A percentile compares a stretch with the other conserved stretches of the same genome.
Evolutionary conservation across 2,329 filamentous ascomycete species (phyloP).

Genomic region (Penicillium frequentans): DNA sequence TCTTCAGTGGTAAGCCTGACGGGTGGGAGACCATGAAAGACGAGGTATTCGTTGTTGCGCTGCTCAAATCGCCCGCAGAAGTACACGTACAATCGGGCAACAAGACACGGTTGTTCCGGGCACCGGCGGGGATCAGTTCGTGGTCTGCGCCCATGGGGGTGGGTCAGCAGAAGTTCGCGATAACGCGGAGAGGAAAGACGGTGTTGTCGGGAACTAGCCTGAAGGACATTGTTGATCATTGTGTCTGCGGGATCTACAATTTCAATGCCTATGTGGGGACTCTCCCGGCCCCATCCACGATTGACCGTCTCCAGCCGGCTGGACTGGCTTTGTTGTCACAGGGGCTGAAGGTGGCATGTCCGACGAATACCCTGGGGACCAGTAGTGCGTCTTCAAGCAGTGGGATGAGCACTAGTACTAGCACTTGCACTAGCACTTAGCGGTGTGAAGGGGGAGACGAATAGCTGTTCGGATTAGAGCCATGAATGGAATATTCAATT

Average conservation of each 20-base stretch:
- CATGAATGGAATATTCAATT: neutral
- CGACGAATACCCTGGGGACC: slow-evolving; percentile 27
- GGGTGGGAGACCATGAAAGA: slow-evolving; percentile 53
- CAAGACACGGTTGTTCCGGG: slow-evolving; percentile 46
- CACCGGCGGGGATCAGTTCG: slow-evolving; percentile 48
- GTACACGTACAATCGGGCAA: slow-evolving; percentile 50
- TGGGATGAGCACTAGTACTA: neutral
- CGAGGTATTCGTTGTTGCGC: slow-evolving; percentile 53
- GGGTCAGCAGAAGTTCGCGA: slow-evolving; percentile 50
- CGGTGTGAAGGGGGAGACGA: neutral
- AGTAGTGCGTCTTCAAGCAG: neutral
- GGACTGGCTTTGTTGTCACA: slow-evolving; percentile 30
- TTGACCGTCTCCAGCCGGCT: slow-evolving; percentile 39
- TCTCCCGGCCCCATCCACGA: slow-evolving; percentile 38
- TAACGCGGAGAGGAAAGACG: slow-evolving; percentile 42
- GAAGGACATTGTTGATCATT: slow-evolving; percentile 52
- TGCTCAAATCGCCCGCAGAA: slow-evolving; percentile 48
- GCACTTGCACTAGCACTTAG: neutral
- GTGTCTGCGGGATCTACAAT: slow-evolving; percentile 55
- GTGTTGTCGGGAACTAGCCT: slow-evolving; percentile 50
- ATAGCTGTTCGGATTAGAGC: neutral
- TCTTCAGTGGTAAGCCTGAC: slow-evolving; percentile 53
- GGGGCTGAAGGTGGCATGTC: slow-evolving; percentile 30
- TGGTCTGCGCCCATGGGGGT: slow-evolving; percentile 50
- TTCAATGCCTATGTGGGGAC: slow-evolving; percentile 58